phyloP scores from a whole-genome alignment of 805 yeast genomes.

The Monosporozyma yasuniensis region DNA sequence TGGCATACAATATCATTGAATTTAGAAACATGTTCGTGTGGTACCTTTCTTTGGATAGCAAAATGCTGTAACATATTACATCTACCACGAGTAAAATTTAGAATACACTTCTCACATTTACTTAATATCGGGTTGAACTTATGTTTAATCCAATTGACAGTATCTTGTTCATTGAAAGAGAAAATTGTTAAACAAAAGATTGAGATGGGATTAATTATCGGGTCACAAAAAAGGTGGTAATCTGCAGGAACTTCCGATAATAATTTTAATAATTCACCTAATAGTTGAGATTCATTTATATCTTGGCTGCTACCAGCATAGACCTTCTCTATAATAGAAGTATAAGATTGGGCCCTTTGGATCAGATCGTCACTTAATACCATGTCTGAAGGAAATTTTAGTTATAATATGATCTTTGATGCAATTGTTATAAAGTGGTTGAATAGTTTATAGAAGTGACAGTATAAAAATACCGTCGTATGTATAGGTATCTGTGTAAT shows the following conservation, averaged over 20 bases:
- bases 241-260: conserved; percentile 25
- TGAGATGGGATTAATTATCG: conserved; percentile 38
- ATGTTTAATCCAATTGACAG: conserved; percentile 37
- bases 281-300: conserved; percentile 23
- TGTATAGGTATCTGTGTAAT: background rate
- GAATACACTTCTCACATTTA: conserved; percentile 46
- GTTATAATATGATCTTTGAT: background rate
- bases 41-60: conserved; percentile 39
- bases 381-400: background rate
- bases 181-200: conserved; percentile 50
- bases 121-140: conserved; percentile 34
- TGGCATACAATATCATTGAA: conserved; percentile 29
- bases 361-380: background rate
- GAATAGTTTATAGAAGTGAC: background rate
- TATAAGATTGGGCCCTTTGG: conserved; percentile 13
- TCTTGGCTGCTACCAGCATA: conserved; percentile 22
- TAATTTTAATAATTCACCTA: conserved; percentile 35
- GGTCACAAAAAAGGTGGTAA: conserved; percentile 51
- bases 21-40: conserved; percentile 34
- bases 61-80: conserved; percentile 44
- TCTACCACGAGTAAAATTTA: conserved; percentile 45
- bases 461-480: background rate
- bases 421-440: background rate
- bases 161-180: conserved; percentile 45
- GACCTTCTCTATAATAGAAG: conserved; percentile 21